Base-by-base conservation (phyloP, 148 eudicot genomes). In the Cornus controversa region DNA sequence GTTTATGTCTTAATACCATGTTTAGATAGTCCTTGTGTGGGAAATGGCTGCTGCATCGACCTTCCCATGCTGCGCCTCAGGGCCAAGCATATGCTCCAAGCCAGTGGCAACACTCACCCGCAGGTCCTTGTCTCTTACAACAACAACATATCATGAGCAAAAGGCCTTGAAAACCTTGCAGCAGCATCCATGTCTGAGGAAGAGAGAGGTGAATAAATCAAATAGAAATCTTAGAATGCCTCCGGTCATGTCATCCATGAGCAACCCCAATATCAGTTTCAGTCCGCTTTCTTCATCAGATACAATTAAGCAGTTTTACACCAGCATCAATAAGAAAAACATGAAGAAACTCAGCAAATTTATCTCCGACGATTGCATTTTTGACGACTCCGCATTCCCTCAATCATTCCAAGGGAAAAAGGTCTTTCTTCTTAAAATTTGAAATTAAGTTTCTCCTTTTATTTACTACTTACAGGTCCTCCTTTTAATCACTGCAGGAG, bases 361-460 rank as follows among this genome's bases (percentile, higher is more conserved):
- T 27, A 63, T 95, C 45, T 78, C 96, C 0, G 75, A 77, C 6
- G 84, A 91, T 54, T 95, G 99, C 67, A 27, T 71, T 54, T 79
- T 90, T 15, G 94, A 93, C 23, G 97, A 95, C 67, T 89, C 69
- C 74, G 75, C 89, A 23, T 95, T 91, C 74, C 86, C 87, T 34
- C 74, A 82, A 65, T 78, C 84, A 8, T 85, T 95, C 69, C 83
- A 83, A 45, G 94, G 97, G 29, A 93, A 87, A 82, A 78, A 87
- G 95, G 97, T 94, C 14, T 6, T 66, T 69, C 64, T 60, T 60
- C 64, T 22, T 3, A 60, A 3, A 20, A 18, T 18, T n/a, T 25
- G 11, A 60, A 60, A 60, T 40, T 6, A 18, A 0, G 64, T 60
- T 1, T 60, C 20, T 6, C 64, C 2, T 58, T 18, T 6, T 6